These are phyloP conservation scores for Ceratobasidium sp. DNA, from an alignment of 1,284 basidiomycete genomes.

Conservation along the genomic window DNA sequence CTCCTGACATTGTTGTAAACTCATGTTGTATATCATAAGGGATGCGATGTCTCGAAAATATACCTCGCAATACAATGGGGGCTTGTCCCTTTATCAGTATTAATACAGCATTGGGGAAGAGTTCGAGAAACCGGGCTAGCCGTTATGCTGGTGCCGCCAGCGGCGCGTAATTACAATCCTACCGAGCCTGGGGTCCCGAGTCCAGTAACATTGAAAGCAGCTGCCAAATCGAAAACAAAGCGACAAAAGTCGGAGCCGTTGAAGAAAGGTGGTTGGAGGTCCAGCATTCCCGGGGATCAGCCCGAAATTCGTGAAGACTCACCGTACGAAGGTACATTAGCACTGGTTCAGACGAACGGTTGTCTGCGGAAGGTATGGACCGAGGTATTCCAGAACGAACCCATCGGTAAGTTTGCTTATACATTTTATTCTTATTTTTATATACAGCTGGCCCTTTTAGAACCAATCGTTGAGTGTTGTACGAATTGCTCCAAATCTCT, in stretches of 20 bases:
- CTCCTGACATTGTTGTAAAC: too few relatives aligned
- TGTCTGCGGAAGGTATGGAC: conserved; percentile 25
- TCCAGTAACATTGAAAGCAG: not conserved
- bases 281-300: not conserved
- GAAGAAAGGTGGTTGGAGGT: conserved; percentile 9
- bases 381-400: conserved; percentile 2
- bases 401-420: not conserved
- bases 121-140: conserved; percentile 1
- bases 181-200: not conserved
- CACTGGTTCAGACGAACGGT: conserved; percentile 3
- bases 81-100: conserved; percentile 53
- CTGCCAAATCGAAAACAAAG: not conserved
- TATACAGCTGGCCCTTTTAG: not conserved
- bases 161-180: conserved; percentile 11
- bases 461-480: not conserved
- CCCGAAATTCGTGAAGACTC: conserved; percentile 14
- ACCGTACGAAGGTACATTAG: conserved; percentile 19
- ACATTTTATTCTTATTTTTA: not conserved
- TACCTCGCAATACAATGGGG: conserved; percentile 59
- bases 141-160: conserved; percentile 16
- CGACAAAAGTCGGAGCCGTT: not conserved
- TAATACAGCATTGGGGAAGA: conserved; percentile 54
- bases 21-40: too few relatives aligned
- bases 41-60: conserved; percentile 58
- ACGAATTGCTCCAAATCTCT: not conserved